Evolutionary conservation across 2,329 filamentous ascomycete species (phyloP).

Genomic region (Aureobasidium mangrovei): DNA sequence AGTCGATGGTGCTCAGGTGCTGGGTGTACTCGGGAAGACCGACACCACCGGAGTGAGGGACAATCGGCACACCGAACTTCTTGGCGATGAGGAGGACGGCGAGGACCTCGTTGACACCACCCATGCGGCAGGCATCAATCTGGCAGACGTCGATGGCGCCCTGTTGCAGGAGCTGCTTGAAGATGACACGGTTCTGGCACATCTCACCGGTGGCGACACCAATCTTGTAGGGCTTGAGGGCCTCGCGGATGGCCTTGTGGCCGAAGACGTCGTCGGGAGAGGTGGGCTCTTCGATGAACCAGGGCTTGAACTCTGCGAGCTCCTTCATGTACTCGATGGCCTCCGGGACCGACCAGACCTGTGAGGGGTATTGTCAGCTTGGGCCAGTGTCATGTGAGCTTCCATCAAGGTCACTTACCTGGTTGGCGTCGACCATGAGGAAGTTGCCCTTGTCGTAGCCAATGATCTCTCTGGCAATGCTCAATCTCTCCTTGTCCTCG

Average conservation of each 20-base stretch:
- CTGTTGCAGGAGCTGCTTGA: slow-evolving; percentile 78
- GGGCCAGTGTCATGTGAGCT: neutral
- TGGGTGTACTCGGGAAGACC: slow-evolving; percentile 91
- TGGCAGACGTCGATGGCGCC: slow-evolving; percentile 83
- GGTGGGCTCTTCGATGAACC: slow-evolving; percentile 94
- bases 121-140: slow-evolving; percentile 81
- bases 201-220: slow-evolving; percentile 89
- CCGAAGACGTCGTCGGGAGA: slow-evolving; percentile 83
- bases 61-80: slow-evolving; percentile 70
- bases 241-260: slow-evolving; percentile 75
- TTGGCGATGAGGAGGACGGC: slow-evolving; percentile 82
- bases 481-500: slow-evolving; percentile 60
- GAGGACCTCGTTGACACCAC: slow-evolving; percentile 84
- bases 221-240: slow-evolving; percentile 64
- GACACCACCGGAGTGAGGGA: slow-evolving; percentile 83
- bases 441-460: slow-evolving; percentile 76
- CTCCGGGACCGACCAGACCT: slow-evolving; percentile 80
- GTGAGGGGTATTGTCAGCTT: neutral
- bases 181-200: slow-evolving; percentile 90
- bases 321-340: slow-evolving; percentile 80
- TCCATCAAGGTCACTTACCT: slow-evolving; percentile 40
- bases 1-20: slow-evolving; percentile 86
- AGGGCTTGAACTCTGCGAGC: slow-evolving; percentile 73
- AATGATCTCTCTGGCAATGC: slow-evolving; percentile 69
- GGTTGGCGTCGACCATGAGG: slow-evolving; percentile 89